Evolutionary conservation across 306 rosid species (phyloP).

Genomic region (Boehmeria nivea): DNA sequence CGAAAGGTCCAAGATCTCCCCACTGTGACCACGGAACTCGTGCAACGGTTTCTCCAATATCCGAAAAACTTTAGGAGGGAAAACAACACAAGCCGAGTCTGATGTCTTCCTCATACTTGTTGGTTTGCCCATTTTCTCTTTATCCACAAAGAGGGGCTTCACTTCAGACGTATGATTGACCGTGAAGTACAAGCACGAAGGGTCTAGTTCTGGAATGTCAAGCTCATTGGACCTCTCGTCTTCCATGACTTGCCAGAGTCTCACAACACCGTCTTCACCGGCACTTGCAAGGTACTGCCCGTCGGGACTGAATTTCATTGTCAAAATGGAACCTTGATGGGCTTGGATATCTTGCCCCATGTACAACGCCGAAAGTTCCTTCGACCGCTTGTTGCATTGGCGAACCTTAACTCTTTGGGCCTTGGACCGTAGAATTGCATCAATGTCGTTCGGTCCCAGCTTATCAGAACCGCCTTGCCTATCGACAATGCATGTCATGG

Average conservation of each 20-base stretch:
- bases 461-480: constrained; percentile 32
- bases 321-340: constrained; percentile 71
- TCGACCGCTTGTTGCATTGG: constrained; percentile 47
- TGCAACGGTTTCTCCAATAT: constrained; percentile 76
- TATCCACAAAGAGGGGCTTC: constrained; percentile 62
- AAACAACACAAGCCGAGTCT: constrained; percentile 81
- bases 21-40: constrained; percentile 76
- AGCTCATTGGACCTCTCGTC: constrained; percentile 68
- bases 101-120: constrained; percentile 53
- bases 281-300: constrained; percentile 95
- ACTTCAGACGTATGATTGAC: constrained; percentile 70
- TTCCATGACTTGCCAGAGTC: constrained; percentile 86
- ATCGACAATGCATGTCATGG: constrained; percentile 60
- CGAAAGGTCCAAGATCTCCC: constrained; percentile 76
- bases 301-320: constrained; percentile 93
- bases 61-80: constrained; percentile 75
- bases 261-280: constrained; percentile 80
- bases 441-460: constrained; percentile 14
- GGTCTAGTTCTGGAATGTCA: constrained; percentile 76
- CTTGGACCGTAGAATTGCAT: constrained; percentile 31
- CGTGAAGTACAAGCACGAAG: constrained; percentile 78
- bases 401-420: constrained; percentile 75
- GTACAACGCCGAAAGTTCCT: constrained; percentile 85
- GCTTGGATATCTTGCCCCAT: constrained; percentile 91
- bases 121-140: constrained; percentile 52